A percentile compares a stretch with the other conserved stretches of the same genome.
phyloP scores from a whole-genome alignment of 75 land plant genomes.

The Chamaecyparis obtusa region DNA sequence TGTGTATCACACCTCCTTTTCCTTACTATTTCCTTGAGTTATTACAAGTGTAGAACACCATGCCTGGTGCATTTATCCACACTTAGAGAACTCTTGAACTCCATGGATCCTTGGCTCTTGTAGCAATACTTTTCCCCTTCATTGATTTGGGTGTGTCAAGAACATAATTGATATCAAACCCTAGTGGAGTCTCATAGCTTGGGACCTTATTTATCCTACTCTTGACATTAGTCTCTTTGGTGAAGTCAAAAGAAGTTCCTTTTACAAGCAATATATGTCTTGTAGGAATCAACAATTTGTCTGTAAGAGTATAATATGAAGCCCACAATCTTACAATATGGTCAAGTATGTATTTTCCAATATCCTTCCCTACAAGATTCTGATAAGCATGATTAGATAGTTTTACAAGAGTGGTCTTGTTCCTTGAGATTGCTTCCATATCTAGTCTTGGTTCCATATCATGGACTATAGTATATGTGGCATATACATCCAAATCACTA shows the following conservation, averaged over 20 bases:
- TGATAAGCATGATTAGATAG: constrained; percentile 69
- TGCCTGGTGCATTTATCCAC: constrained; percentile 46
- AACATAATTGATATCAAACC: constrained; percentile 74
- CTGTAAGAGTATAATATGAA: constrained; percentile 48
- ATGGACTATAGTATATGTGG: constrained; percentile 34
- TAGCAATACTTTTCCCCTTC: constrained; percentile 30
- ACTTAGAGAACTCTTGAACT: constrained; percentile 59
- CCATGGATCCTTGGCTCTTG: constrained; percentile 31
- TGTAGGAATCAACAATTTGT: constrained; percentile 58
- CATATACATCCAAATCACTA: constrained; percentile 42
- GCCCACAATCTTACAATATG: constrained; percentile 42
- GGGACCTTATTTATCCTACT: constrained; percentile 25
- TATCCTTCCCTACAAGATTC: constrained; percentile 73
- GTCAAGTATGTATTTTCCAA: constrained; percentile 47
- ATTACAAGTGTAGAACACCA: constrained; percentile 68
- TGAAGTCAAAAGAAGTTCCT: constrained; percentile 70
- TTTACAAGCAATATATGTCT: constrained; percentile 41
- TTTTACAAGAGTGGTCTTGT: constrained; percentile 69
- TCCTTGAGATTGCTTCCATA: constrained; percentile 46
- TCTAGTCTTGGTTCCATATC: constrained; percentile 25
- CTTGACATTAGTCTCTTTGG: constrained; percentile 20
- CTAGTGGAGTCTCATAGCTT: constrained; percentile 16
- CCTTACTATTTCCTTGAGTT: constrained; percentile 33
- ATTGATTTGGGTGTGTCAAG: constrained; percentile 22
- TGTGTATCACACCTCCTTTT: constrained; percentile 48